Conservation (phyloP, 495 filamentous ascomycete genomes). For the Aspergillus nidulans region DNA sequence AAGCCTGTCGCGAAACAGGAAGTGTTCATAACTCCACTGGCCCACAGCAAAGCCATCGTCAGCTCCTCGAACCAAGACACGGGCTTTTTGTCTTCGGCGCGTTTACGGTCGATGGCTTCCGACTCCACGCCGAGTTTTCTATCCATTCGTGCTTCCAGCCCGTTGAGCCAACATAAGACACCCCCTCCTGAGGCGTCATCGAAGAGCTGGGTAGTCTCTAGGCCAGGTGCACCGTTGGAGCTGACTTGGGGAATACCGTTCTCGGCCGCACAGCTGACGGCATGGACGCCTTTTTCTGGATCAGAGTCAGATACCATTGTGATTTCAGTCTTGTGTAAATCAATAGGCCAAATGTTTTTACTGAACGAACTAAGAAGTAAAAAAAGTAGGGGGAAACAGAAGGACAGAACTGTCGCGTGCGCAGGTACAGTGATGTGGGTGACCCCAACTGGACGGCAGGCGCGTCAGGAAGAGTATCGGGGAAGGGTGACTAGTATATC, state of each 20-base stretch:
- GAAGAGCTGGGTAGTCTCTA: no score
- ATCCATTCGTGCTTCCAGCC: slow-evolving; percentile 43
- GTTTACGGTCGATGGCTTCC: slow-evolving; percentile 44
- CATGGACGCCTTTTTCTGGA: neutral
- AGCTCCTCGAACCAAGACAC: slow-evolving; percentile 25
- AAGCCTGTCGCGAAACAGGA: slow-evolving; percentile 9
- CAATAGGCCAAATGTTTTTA: no score
- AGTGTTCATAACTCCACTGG: slow-evolving; percentile 5
- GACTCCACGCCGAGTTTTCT: slow-evolving; percentile 48
- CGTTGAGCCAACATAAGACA: slow-evolving; percentile 30
- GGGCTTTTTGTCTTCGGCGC: slow-evolving; percentile 35
- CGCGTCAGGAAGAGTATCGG: no score
- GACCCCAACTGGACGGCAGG: no score
- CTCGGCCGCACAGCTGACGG: neutral
- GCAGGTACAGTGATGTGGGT: no score
- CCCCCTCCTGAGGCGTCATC: neutral
- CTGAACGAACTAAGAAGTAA: no score
- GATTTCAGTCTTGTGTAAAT: no score
- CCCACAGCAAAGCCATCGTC: slow-evolving; percentile 34
- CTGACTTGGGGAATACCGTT: no score
- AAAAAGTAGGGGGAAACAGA: no score
- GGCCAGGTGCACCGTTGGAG: neutral
- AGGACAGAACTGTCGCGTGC: no score
- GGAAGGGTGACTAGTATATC: no score
- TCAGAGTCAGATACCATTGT: no score